Percentiles rank a stretch among this genome's conserved stretches.
These are phyloP conservation scores for Penicillium expansum DNA, from an alignment of 2,329 filamentous ascomycete genomes.

Conservation along the genomic window DNA sequence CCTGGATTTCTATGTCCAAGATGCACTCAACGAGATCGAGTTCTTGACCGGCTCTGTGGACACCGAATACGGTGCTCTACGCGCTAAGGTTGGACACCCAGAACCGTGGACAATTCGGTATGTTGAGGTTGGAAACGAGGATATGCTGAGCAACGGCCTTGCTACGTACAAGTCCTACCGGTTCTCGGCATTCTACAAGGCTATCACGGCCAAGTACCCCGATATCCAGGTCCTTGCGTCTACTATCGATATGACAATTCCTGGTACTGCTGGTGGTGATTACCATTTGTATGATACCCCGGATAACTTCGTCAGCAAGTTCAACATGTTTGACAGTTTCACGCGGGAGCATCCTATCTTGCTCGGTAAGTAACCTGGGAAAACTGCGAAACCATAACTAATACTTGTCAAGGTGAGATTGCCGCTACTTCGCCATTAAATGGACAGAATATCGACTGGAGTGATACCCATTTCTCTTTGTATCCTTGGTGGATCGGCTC, in stretches of 20 bases:
- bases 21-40: conserved; percentile 37
- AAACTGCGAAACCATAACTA: neutral
- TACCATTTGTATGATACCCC: conserved; percentile 55
- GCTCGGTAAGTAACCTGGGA: conserved; percentile 19
- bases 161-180: conserved; percentile 54
- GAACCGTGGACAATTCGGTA: conserved; percentile 60
- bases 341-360: conserved; percentile 24
- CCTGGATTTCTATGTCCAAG: conserved; percentile 35
- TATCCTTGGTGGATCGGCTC: conserved; percentile 60
- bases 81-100: conserved; percentile 59
- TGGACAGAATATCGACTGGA: conserved; percentile 44
- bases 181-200: conserved; percentile 59
- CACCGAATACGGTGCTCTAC: conserved; percentile 44
- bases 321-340: conserved; percentile 54
- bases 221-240: conserved; percentile 50
- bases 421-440: conserved; percentile 45
- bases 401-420: conserved; percentile 23
- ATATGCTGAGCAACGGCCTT: conserved; percentile 56
- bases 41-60: conserved; percentile 27
- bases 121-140: conserved; percentile 68
- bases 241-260: conserved; percentile 28
- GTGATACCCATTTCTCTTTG: conserved; percentile 43
- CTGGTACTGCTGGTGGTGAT: conserved; percentile 27
- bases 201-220: conserved; percentile 56
- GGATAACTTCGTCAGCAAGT: conserved; percentile 51